Evolutionary conservation across 805 yeast species (phyloP), one percentile per base, ranked within the genome.

Genomic region (Saccharomycopsis capsularis): DNA sequence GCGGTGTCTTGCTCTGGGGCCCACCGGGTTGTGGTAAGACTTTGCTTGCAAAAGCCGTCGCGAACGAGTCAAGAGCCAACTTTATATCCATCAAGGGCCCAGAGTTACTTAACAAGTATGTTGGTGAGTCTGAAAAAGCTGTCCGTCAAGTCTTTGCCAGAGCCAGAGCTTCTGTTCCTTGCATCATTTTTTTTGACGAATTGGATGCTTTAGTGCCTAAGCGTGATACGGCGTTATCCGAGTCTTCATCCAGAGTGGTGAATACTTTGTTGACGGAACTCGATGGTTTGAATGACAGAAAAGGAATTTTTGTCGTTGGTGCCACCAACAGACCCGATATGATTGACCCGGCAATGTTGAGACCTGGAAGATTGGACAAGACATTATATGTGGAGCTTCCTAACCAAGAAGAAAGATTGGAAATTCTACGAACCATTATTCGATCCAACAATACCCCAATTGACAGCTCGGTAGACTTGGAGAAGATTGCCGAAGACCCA

Each of bases 11-110:
- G 23, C 76, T 93, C 73, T 93, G 99, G 99, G 99, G 99, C 0
- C 99, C 99, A 1, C 99, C 99, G 2, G 99, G 99, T 34, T 93
- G 98, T 69, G 99, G 99, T 74, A 93, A 93, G 63, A 93, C 99
- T 0, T 71, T 93, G 44, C 70, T 93, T 25, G 98, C 98, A 1
- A 93, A 93, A 60, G 99, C 99, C 2, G 98, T 93, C 2, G 99
- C 99, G 9, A 91, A 91, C 63, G 98, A 93, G 65, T 88, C 96
- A 0, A 76, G 95, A 46, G 98, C 98, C 11, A 93, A 93, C 63
- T 93, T 93, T 65, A 93, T 93, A 35, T 85, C 96, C 9, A 89
- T 93, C 29, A 84, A 95, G 55, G 99, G 99, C 1, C 99, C 99
- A 0, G 99, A 93, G 63, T 68, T 93, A 40, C 72, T 91, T 57